Conservation (phyloP, 2,329 filamentous ascomycete species). For the Trichothecium roseum region DNA sequence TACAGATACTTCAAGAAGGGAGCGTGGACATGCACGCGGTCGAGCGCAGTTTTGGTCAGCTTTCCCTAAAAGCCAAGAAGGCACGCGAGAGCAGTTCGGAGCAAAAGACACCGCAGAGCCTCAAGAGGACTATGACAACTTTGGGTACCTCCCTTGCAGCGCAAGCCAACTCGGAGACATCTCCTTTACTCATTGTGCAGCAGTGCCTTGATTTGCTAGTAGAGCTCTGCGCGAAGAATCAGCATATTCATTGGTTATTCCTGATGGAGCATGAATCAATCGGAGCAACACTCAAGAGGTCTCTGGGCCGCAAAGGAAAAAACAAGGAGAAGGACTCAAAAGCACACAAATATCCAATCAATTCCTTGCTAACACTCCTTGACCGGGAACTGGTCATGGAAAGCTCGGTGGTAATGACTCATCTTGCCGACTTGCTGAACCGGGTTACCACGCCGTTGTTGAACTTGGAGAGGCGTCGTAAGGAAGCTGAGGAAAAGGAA, state of each 20-base stretch:
- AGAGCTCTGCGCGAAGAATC: slow-evolving; percentile 74
- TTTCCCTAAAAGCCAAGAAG: slow-evolving; percentile 80
- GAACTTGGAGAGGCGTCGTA: slow-evolving; percentile 71
- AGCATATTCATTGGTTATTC: slow-evolving; percentile 84
- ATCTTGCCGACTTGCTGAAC: slow-evolving; percentile 76
- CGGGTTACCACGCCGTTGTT: slow-evolving; percentile 81
- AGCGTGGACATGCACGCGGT: slow-evolving; percentile 88
- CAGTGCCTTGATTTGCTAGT: slow-evolving; percentile 83
- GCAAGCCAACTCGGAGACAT: slow-evolving; percentile 71
- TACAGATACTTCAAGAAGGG: slow-evolving; percentile 91
- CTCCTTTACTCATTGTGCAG: slow-evolving; percentile 88
- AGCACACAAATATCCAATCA: slow-evolving; percentile 80
- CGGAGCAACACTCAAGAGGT: slow-evolving; percentile 64
- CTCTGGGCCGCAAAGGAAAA: slow-evolving; percentile 74
- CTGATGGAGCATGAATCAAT: slow-evolving; percentile 82
- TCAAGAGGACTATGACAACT: slow-evolving; percentile 65
- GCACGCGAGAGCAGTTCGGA: slow-evolving; percentile 50
- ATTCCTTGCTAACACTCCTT: slow-evolving; percentile 76
- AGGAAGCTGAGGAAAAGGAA: slow-evolving; percentile 51
- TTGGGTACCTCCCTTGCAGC: slow-evolving; percentile 29
- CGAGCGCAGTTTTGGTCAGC: slow-evolving; percentile 87
- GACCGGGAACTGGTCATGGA: slow-evolving; percentile 96
- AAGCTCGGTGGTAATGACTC: slow-evolving; percentile 93
- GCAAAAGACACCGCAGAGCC: slow-evolving; percentile 67
- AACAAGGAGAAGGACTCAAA: slow-evolving; percentile 81